A percentile compares a stretch with the other conserved stretches of the same genome.
phyloP scores from a whole-genome alignment of 768 basidiomycete genomes.

The Tricholomella constricta region DNA sequence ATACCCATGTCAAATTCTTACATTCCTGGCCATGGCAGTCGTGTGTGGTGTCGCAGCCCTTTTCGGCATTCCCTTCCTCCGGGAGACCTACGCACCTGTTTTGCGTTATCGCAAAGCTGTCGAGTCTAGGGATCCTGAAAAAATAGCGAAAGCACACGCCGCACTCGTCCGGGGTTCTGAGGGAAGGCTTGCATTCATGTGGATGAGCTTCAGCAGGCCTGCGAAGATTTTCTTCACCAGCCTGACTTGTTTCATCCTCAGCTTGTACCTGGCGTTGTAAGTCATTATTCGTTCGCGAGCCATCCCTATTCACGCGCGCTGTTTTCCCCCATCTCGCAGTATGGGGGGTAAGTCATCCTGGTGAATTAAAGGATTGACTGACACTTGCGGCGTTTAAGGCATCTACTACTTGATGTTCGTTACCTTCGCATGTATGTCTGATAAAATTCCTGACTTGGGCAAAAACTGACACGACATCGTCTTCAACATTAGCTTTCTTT shows the following conservation, averaged over 20 bases:
- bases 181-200: slow-evolving; percentile 47
- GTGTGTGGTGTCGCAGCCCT: slow-evolving; percentile 44
- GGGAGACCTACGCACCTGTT: slow-evolving; percentile 77
- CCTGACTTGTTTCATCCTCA: slow-evolving; percentile 70
- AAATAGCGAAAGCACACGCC: background rate
- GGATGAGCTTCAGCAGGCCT: slow-evolving; percentile 63
- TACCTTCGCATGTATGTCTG: slow-evolving; percentile 63
- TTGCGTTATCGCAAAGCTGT: slow-evolving; percentile 55
- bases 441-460: background rate
- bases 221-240: slow-evolving; percentile 58
- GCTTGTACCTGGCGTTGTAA: slow-evolving; percentile 70
- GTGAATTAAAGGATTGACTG: too few relatives aligned
- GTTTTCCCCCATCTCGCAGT: too few relatives aligned
- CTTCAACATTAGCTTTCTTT: slow-evolving; percentile 43
- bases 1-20: too few relatives aligned
- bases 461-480: background rate
- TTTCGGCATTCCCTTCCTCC: slow-evolving; percentile 61
- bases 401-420: slow-evolving; percentile 76
- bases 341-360: too few relatives aligned
- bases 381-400: slow-evolving; percentile 25
- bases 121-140: background rate
- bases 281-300: too few relatives aligned
- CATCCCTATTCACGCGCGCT: too few relatives aligned
- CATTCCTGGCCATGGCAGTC: slow-evolving; percentile 22
- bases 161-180: slow-evolving; percentile 22